These are phyloP conservation scores for Plasmodium cynomolgi DNA, from an alignment of 169 alveolate genomes.

Conservation along the genomic window DNA sequence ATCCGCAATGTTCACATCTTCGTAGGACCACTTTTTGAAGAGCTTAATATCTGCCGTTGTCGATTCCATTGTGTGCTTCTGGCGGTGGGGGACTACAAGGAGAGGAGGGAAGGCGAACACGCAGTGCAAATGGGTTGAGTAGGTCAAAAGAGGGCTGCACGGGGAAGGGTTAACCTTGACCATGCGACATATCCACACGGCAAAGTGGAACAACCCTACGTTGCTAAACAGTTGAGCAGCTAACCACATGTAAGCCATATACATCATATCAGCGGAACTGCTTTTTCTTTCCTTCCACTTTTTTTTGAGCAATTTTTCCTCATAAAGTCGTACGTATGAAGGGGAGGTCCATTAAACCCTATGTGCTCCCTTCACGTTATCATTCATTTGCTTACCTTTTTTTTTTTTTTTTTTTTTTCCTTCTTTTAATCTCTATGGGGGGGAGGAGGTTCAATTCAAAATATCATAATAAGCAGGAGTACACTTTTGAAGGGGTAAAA, in stretches of 20 bases:
- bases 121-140: not conserved
- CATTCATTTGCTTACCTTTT: not conserved
- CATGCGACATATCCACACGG: not conserved
- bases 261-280: not conserved
- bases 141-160: not conserved
- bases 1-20: slow-evolving; percentile 95
- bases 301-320: not conserved
- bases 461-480: not conserved
- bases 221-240: not conserved
- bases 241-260: not conserved
- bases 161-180: too few species aligned
- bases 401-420: not conserved
- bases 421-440: not conserved
- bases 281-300: not conserved
- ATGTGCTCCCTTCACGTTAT: not conserved
- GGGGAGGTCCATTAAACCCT: not conserved
- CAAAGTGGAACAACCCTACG: not conserved
- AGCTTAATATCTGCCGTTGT: slow-evolving; percentile 90
- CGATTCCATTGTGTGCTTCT: slow-evolving; percentile 61
- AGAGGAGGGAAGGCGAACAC: not conserved
- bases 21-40: slow-evolving; percentile 98
- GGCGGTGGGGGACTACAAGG: not conserved
- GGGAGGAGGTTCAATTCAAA: not conserved
- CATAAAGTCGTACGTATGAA: not conserved
- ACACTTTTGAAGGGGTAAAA: not conserved